phyloP scores from a whole-genome alignment of 805 yeast genomes.

The Aciculoconidium aculeatum region DNA sequence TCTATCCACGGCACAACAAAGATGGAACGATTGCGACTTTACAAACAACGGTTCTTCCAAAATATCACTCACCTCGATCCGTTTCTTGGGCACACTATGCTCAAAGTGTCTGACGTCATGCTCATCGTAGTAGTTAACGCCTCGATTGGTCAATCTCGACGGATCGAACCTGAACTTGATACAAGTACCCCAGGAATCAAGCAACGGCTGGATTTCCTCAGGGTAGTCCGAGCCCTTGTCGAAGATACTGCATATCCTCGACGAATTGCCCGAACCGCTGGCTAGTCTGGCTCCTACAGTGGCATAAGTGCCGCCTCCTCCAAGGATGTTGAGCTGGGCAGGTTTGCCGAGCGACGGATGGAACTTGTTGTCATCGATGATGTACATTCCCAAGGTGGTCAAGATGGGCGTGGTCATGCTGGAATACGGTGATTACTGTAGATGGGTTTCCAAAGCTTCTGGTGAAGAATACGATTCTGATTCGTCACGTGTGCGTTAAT shows the following conservation, averaged over 20 bases:
- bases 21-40: conserved; percentile 47
- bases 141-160: conserved; percentile 65
- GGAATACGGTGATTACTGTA: no score
- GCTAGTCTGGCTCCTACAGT: conserved; percentile 66
- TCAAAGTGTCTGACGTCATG: conserved; percentile 52
- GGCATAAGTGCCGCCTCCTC: conserved; percentile 89
- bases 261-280: conserved; percentile 42
- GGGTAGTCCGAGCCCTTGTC: conserved; percentile 85
- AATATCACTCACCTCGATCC: conserved; percentile 56
- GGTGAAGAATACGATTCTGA: no score
- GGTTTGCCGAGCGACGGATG: conserved; percentile 29
- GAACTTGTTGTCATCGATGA: conserved; percentile 78
- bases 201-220: conserved; percentile 27
- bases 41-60: conserved; percentile 30
- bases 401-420: conserved; percentile 17
- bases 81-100: conserved; percentile 55
- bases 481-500: no score
- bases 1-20: conserved; percentile 68
- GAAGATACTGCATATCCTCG: conserved; percentile 34
- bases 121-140: conserved; percentile 68
- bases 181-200: conserved; percentile 61
- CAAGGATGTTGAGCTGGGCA: conserved; percentile 51
- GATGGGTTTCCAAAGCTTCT: no score
- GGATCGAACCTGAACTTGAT: conserved; percentile 47
- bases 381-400: conserved; percentile 81